phyloP scores from a whole-genome alignment of 1,284 basidiomycete species.

The Termitomyces sp. region DNA sequence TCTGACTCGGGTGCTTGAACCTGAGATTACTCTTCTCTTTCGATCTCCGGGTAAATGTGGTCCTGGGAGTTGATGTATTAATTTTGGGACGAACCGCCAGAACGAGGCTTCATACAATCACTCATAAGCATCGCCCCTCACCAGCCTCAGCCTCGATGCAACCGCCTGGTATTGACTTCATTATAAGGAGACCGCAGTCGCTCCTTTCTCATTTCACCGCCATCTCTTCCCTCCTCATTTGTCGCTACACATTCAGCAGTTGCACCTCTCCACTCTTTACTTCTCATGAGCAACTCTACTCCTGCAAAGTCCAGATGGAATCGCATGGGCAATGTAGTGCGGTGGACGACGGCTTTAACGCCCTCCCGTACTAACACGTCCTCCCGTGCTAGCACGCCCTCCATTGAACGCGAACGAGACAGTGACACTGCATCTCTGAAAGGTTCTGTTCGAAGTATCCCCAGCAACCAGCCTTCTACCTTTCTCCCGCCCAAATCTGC shows the following conservation, averaged over 20 bases:
- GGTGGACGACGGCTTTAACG: constrained; percentile 42
- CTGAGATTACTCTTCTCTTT: no score
- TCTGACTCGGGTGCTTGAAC: neutral
- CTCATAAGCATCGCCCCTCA: neutral
- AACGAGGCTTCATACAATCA: neutral
- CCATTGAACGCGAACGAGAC: constrained; percentile 19
- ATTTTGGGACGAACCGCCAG: neutral
- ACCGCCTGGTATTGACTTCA: constrained; percentile 31
- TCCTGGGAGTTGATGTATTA: neutral
- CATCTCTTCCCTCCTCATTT: constrained; percentile 4
- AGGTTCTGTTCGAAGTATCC: constrained; percentile 11
- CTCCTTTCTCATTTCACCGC: constrained; percentile 14
- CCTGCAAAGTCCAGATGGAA: constrained; percentile 28
- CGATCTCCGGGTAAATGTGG: neutral
- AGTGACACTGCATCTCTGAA: constrained; percentile 25
- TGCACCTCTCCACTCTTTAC: constrained; percentile 8
- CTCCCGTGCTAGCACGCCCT: constrained; percentile 30
- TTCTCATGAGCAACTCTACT: constrained; percentile 23
- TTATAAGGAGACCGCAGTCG: constrained; percentile 21
- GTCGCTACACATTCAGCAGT: neutral
- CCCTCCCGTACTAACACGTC: constrained; percentile 32
- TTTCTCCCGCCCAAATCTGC: constrained; percentile 22
- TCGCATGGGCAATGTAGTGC: constrained; percentile 41
- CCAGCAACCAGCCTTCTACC: constrained; percentile 10
- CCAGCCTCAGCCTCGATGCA: constrained; percentile 29